Conservation (phyloP, 75 land plant genomes). For the Chamaecyparis obtusa region DNA sequence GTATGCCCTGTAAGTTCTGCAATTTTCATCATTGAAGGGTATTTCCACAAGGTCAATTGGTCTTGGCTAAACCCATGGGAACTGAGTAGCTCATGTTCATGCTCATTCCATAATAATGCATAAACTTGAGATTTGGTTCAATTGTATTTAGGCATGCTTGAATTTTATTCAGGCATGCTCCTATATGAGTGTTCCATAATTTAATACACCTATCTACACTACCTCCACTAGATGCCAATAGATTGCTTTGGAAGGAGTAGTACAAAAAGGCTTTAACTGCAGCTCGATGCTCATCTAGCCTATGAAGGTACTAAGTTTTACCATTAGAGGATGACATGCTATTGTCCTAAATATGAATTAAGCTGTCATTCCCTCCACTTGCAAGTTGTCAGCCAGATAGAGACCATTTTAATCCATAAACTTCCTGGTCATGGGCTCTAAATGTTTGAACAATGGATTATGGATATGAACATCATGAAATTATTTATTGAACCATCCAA, state of each 20-base stretch:
- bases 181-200: constrained; percentile 69
- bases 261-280: constrained; percentile 81
- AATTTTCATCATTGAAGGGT: constrained; percentile 74
- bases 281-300: constrained; percentile 64
- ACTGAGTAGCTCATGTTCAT: constrained; percentile 79
- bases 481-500: constrained; percentile 60
- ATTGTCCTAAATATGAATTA: constrained; percentile 68
- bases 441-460: constrained; percentile 32
- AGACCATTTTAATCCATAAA: constrained; percentile 81
- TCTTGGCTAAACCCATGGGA: constrained; percentile 78
- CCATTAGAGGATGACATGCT: constrained; percentile 31
- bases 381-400: constrained; percentile 62
- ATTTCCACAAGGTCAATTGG: constrained; percentile 66
- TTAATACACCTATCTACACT: constrained; percentile 51
- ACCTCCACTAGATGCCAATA: constrained; percentile 62
- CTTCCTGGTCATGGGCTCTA: constrained; percentile 59
- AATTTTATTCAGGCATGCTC: constrained; percentile 71
- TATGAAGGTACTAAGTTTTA: constrained; percentile 51
- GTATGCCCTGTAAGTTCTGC: constrained; percentile 76
- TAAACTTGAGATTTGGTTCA: constrained; percentile 88
- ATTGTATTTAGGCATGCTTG: no score
- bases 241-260: constrained; percentile 76
- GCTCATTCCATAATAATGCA: constrained; percentile 76
- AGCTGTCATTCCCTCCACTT: constrained; percentile 79
- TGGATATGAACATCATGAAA: constrained; percentile 62